phyloP scores from a whole-genome alignment of 202 grass and related monocot genomes.

The Zoysia matrella region DNA sequence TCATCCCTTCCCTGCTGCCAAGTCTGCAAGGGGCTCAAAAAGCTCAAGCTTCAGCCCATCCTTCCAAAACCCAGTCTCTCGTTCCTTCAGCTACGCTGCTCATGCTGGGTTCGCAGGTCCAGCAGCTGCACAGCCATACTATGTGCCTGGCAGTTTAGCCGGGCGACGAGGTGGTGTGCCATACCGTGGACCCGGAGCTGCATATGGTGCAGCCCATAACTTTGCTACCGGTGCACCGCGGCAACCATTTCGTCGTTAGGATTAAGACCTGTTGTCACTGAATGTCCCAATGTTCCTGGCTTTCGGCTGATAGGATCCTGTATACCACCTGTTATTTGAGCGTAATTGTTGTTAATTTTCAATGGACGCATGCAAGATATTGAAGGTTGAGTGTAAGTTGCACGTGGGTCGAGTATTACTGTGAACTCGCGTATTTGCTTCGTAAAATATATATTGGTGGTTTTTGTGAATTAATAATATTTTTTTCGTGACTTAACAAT shows the following conservation, averaged over 20 bases:
- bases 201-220: constrained; percentile 36
- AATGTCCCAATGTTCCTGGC: not conserved
- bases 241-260: constrained; percentile 52
- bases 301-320: constrained; percentile 28
- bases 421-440: too few species aligned
- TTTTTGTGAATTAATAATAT: too few species aligned
- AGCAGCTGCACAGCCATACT: constrained; percentile 42
- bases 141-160: constrained; percentile 25
- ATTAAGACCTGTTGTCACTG: constrained; percentile 13
- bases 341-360: constrained; percentile 14
- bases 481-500: too few species aligned
- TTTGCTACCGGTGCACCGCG: constrained; percentile 38
- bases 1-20: constrained; percentile 46
- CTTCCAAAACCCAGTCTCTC: constrained; percentile 52
- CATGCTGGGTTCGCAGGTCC: constrained; percentile 40
- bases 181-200: constrained; percentile 49
- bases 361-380: not conserved
- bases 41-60: constrained; percentile 42
- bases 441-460: too few species aligned
- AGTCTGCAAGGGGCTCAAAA: constrained; percentile 46
- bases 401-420: not conserved
- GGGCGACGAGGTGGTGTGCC: constrained; percentile 29
- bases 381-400: not conserved
- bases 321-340: constrained; percentile 12
- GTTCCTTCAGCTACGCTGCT: constrained; percentile 48